Percentiles rank a stretch among this genome's conserved stretches.
These are phyloP conservation scores for Ciborinia camelliae DNA, from an alignment of 2,329 filamentous ascomycete species.

Conservation along the genomic window DNA sequence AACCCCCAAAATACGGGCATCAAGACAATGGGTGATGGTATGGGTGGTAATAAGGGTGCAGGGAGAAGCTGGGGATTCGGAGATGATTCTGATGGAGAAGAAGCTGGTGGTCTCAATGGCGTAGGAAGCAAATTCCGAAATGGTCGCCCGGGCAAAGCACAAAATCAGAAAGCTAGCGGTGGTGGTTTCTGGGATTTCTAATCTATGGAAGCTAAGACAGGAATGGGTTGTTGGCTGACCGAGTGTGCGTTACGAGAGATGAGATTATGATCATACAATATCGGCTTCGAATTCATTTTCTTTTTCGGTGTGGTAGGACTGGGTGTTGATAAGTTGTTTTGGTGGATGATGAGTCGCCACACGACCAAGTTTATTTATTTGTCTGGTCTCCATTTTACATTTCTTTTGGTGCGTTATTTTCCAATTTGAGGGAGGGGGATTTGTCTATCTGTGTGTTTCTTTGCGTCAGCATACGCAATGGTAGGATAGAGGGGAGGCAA, in stretches of 20 bases:
- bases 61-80: conserved; percentile 53
- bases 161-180: conserved; percentile 33
- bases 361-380: not conserved
- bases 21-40: conserved; percentile 53
- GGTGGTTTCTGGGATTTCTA: conserved; percentile 41
- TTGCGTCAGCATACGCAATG: not conserved
- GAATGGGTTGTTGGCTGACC: not conserved
- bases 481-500: not conserved
- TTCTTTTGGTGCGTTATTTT: not conserved
- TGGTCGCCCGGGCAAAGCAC: conserved; percentile 32
- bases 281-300: not conserved
- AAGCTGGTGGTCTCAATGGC: conserved; percentile 29
- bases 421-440: not conserved
- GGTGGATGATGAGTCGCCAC: not conserved
- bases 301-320: not conserved
- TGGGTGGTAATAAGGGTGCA: conserved; percentile 45
- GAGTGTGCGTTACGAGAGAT: conserved; percentile 12
- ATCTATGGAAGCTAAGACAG: not conserved
- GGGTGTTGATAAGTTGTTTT: not conserved
- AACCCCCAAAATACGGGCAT: conserved; percentile 31
- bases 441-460: not conserved
- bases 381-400: not conserved
- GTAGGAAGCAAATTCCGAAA: conserved; percentile 27
- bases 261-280: conserved; percentile 15
- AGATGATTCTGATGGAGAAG: conserved; percentile 48